Base-by-base conservation (phyloP, 352 stramenopile species). In the Phytopythium ostracodes region DNA sequence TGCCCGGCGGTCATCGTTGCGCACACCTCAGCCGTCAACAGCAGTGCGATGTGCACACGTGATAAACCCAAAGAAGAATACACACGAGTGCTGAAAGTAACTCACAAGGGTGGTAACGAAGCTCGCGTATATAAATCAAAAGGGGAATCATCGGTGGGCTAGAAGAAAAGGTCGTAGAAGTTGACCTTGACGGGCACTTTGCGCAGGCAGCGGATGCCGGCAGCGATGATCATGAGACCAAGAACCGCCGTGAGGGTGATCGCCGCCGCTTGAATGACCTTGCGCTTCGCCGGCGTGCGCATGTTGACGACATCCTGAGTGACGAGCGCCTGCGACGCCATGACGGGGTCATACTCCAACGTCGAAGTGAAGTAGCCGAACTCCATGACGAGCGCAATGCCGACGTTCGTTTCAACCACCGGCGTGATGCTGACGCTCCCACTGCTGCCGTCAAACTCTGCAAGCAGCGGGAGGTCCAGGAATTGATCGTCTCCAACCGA, bases 381-480 rank as follows among this genome's bases (percentile, higher is more conserved):
- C 7, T n/a, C 17, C 52, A 58, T 58, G 7, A 58, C n/a, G 0
- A 58, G 31, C 20, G 47, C 52, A n/a, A 44, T 20, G 52, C 31
- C 31, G 52, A 58, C 33, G n/a, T 44, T n/a, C 0, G 52, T 2
- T 11, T 58, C 52, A n/a, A 58, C n/a, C n/a, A 58, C 52, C 6
- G 52, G 29, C n/a, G 36, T 52, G 22, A 60, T 25, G 8, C n/a
- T 27, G 18, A 60, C 20, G 5, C 17, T 60, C 4, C 15, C n/a
- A 24, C 15, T 63, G n/a, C 25, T 27, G 15, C 65, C 60, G 40
- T 71, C 65, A 6, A 71, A 8, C 24, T 67, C 60, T 27, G 60
- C 65, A 5, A 67, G 47, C 14, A 71, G 50, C 44, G 65, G 65
- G 11, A 67, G 56, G 12, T 71, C 60, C 10, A 66, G 35, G 49